Evolutionary conservation across 2,329 filamentous ascomycete species (phyloP).

Genomic region (Rachicladosporium sp.): DNA sequence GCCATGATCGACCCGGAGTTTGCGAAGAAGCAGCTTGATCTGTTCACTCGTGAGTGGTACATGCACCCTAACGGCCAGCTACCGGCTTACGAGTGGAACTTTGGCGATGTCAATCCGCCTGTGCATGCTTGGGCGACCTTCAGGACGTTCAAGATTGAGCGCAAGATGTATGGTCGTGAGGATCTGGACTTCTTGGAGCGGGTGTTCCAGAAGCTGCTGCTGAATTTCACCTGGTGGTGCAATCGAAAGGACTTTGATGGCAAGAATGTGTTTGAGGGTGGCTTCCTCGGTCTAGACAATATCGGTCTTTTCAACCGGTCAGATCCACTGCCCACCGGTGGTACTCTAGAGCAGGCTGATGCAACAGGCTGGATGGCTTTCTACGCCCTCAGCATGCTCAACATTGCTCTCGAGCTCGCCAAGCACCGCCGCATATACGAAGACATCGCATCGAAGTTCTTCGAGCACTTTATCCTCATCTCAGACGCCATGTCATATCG

Average conservation of each 20-base stretch:
- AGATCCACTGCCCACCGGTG: constrained; percentile 84
- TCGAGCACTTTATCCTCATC: constrained; percentile 96
- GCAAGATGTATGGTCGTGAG: constrained; percentile 89
- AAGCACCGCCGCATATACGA: constrained; percentile 94
- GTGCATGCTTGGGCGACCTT: constrained; percentile 96
- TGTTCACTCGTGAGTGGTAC: constrained; percentile 97
- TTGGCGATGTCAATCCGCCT: constrained; percentile 90
- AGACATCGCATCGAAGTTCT: constrained; percentile 95
- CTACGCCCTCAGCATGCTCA: constrained; percentile 91
- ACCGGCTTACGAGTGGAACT: constrained; percentile 94
- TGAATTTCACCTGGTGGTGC: constrained; percentile 99
- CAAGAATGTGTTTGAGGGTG: constrained; percentile 95
- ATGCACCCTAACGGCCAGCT: constrained; percentile 95
- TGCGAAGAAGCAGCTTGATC: constrained; percentile 91
- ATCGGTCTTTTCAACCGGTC: constrained; percentile 96
- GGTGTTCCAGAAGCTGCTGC: constrained; percentile 86
- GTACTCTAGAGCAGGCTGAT: constrained; percentile 89
- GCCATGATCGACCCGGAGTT: constrained; percentile 98
- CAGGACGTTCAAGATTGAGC: constrained; percentile 93
- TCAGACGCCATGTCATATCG: constrained; percentile 85
- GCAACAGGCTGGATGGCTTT: constrained; percentile 99
- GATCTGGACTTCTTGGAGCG: constrained; percentile 92
- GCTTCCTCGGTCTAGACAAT: constrained; percentile 90
- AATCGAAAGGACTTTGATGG: constrained; percentile 90
- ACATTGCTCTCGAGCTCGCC: constrained; percentile 86